These are phyloP conservation scores for Suillus weaverae DNA, from an alignment of 768 basidiomycete genomes.

Conservation along the genomic window DNA sequence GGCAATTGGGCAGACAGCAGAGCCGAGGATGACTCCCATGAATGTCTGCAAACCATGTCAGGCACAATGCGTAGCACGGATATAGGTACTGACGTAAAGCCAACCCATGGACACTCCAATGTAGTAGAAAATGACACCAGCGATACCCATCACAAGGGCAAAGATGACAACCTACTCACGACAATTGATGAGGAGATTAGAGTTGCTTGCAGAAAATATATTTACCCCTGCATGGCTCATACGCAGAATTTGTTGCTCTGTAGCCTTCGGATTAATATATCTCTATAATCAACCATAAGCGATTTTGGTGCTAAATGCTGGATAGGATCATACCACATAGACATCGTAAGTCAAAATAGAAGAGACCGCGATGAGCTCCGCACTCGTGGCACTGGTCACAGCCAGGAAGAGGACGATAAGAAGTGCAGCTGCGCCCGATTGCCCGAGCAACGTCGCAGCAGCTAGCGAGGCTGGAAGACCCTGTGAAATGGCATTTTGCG, in stretches of 20 bases:
- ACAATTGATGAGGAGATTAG: neutral
- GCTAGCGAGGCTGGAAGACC: slow-evolving; percentile 86
- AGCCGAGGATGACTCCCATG: slow-evolving; percentile 86
- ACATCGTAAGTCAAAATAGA: slow-evolving; percentile 82
- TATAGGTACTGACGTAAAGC: slow-evolving; percentile 70
- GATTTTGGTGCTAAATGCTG: neutral
- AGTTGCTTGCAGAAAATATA: neutral
- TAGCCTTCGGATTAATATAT: slow-evolving; percentile 83
- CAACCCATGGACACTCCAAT: slow-evolving; percentile 93
- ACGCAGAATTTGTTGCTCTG: slow-evolving; percentile 66
- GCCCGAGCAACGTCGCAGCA: slow-evolving; percentile 77
- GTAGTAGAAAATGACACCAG: slow-evolving; percentile 83
- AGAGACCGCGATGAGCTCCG: slow-evolving; percentile 91
- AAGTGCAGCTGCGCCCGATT: slow-evolving; percentile 76
- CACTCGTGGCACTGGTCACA: slow-evolving; percentile 81
- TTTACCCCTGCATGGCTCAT: slow-evolving; percentile 68
- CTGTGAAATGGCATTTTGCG: slow-evolving; percentile 73
- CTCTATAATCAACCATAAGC: slow-evolving; percentile 35
- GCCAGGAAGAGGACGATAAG: slow-evolving; percentile 84
- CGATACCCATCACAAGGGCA: slow-evolving; percentile 78
- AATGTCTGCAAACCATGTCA: slow-evolving; percentile 54
- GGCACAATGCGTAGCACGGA: neutral
- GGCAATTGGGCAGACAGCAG: slow-evolving; percentile 85
- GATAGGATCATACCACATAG: slow-evolving; percentile 54
- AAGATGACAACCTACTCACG: slow-evolving; percentile 57